Conservation (phyloP, 2,329 filamentous ascomycete species). For the Ceratocystiopsis brevicomis region DNA sequence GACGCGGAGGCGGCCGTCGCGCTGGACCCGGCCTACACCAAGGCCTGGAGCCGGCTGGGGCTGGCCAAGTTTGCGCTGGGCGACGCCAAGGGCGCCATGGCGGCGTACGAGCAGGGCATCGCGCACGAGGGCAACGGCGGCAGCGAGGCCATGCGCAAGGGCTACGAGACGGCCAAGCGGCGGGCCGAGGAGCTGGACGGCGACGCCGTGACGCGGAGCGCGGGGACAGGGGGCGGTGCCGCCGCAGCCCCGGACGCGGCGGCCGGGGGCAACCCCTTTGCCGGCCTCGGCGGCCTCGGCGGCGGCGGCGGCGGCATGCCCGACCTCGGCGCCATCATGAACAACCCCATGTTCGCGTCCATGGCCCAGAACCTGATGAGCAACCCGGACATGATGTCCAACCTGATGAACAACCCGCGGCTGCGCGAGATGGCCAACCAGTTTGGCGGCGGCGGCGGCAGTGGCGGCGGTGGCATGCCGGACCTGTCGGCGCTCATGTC, state of each 20-base stretch:
- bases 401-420: slow-evolving; percentile 85
- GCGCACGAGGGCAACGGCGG: slow-evolving; percentile 86
- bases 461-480: slow-evolving; percentile 54
- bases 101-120: slow-evolving; percentile 85
- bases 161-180: slow-evolving; percentile 80
- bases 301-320: slow-evolving; percentile 65
- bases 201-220: slow-evolving; percentile 10
- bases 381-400: slow-evolving; percentile 82
- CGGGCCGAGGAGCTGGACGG: slow-evolving; percentile 63
- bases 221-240: too few species aligned
- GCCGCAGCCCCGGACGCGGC: too few species aligned
- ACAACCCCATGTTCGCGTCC: slow-evolving; percentile 91
- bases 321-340: slow-evolving; percentile 75
- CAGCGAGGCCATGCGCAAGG: slow-evolving; percentile 93
- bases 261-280: slow-evolving; percentile 10
- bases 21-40: slow-evolving; percentile 83
- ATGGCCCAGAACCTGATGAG: slow-evolving; percentile 97
- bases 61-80: slow-evolving; percentile 82
- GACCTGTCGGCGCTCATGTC: slow-evolving; percentile 74
- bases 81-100: slow-evolving; percentile 79
- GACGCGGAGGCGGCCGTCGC: slow-evolving; percentile 84
- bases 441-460: slow-evolving; percentile 37
- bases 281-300: slow-evolving; percentile 27
- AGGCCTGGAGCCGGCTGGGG: slow-evolving; percentile 88
- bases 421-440: slow-evolving; percentile 72